Evolutionary conservation across 257 asterid species (phyloP).

Genomic region (Solanum megistacrolobum): DNA sequence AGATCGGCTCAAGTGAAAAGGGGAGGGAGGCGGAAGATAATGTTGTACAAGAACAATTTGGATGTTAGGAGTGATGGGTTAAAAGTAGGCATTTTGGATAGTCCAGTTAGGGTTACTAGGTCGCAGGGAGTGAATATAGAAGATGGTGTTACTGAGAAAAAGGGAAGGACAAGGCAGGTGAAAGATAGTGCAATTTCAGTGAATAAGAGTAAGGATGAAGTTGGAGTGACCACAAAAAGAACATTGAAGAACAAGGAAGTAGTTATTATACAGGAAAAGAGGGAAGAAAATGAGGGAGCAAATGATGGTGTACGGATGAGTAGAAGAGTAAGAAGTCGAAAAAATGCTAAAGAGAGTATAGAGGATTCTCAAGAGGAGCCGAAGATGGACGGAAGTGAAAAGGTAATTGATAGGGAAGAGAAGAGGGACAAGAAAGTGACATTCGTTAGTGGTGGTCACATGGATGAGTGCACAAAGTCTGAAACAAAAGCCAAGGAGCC

Average conservation of each 20-base stretch:
- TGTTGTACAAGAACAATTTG: neutral
- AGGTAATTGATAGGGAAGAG: constrained; percentile 6
- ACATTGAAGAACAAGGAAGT: neutral
- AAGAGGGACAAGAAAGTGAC: constrained; percentile 20
- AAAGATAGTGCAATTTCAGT: neutral
- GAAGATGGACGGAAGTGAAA: neutral
- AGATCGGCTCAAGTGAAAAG: constrained; percentile 3
- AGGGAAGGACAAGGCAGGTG: constrained; percentile 2
- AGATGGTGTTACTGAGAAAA: constrained; percentile 11
- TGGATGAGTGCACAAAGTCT: constrained; percentile 8
- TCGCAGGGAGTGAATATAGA: constrained; percentile 8
- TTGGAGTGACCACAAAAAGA: neutral
- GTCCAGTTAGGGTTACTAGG: constrained; percentile 9
- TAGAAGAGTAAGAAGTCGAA: neutral
- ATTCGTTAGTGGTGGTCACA: constrained; percentile 11
- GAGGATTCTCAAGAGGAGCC: neutral
- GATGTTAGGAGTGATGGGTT: neutral
- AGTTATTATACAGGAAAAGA: neutral
- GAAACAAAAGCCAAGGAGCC: neutral
- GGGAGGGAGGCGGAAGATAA: neutral
- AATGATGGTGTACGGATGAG: neutral
- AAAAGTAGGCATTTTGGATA: constrained; percentile 1
- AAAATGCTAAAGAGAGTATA: neutral
- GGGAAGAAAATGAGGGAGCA: neutral
- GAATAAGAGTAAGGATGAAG: neutral